Percentiles rank a stretch among this genome's conserved stretches.
phyloP scores from a whole-genome alignment of 352 stramenopile species.

The Pythium monospermum region DNA sequence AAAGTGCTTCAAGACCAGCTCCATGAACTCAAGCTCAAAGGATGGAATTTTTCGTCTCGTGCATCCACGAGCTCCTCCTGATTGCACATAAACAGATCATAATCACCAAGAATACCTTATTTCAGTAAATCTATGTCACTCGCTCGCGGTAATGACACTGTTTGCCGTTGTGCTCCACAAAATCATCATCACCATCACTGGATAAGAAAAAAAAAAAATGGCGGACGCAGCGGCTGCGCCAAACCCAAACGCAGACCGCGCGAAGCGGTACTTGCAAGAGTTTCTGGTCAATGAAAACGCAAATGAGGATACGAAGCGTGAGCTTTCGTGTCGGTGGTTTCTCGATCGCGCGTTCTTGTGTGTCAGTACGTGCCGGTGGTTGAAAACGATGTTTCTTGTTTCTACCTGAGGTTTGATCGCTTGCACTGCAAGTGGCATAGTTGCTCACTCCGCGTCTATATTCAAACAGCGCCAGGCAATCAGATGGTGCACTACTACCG shows the following conservation, averaged over 20 bases:
- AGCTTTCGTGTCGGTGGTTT: constrained; percentile 71
- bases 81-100: not conserved
- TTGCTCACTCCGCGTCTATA: not conserved
- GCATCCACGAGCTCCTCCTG: not conserved
- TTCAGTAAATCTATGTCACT: constrained; percentile 8
- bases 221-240: constrained; percentile 3
- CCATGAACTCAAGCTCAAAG: constrained; percentile 75
- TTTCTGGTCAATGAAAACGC: constrained; percentile 24
- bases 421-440: not conserved
- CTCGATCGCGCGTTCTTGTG: constrained; percentile 78
- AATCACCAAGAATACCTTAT: not conserved
- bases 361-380: constrained; percentile 59
- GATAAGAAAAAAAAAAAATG: constrained; percentile 3
- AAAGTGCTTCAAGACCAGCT: constrained; percentile 73
- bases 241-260: constrained; percentile 47
- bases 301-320: constrained; percentile 30
- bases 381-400: not conserved
- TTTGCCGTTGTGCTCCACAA: not conserved
- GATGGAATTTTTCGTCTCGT: constrained; percentile 57
- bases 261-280: constrained; percentile 59
- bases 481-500: constrained; percentile 83
- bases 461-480: constrained; percentile 58
- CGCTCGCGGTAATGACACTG: constrained; percentile 11
- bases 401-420: not conserved
- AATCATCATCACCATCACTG: not conserved